These are phyloP conservation scores for Funneliformis caledonium DNA, from an alignment of 371 early-diverging fungal genomes.

Conservation along the genomic window DNA sequence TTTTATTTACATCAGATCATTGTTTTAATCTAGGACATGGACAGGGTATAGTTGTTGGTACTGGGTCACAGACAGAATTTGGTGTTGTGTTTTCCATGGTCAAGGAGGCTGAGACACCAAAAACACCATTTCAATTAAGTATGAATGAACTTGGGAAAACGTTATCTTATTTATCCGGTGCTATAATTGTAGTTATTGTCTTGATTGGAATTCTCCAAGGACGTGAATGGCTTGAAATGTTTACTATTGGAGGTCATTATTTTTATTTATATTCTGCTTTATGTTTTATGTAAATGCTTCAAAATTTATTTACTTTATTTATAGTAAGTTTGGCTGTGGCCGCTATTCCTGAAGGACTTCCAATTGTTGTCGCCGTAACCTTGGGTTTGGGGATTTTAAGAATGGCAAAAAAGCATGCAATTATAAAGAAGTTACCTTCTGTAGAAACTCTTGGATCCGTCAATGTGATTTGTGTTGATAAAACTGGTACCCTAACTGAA, in stretches of 20 bases:
- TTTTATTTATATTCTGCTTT: not conserved
- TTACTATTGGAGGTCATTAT: constrained; percentile 79
- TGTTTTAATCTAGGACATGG: constrained; percentile 61
- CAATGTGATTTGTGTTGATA: constrained; percentile 91
- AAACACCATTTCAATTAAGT: constrained; percentile 85
- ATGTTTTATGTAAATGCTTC: not conserved
- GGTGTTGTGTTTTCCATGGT: constrained; percentile 84
- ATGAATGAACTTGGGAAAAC: constrained; percentile 91
- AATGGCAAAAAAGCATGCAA: constrained; percentile 80
- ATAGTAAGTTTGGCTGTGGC: constrained; percentile 73
- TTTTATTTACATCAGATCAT: not conserved
- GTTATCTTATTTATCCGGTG: constrained; percentile 83
- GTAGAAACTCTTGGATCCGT: constrained; percentile 94
- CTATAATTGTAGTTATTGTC: constrained; percentile 86
- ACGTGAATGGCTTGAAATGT: constrained; percentile 91
- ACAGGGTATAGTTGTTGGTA: constrained; percentile 84
- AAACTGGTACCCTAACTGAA: constrained; percentile 91
- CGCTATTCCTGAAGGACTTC: constrained; percentile 92
- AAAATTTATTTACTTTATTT: not conserved
- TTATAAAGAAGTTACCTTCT: constrained; percentile 87
- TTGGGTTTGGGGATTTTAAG: constrained; percentile 86
- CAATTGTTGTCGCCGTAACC: constrained; percentile 83
- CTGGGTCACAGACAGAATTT: constrained; percentile 85
- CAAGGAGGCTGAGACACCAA: constrained; percentile 83
- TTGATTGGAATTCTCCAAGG: constrained; percentile 89